phyloP scores from a whole-genome alignment of 805 yeast genomes.

The Saccharomycopsis guyanensis region DNA sequence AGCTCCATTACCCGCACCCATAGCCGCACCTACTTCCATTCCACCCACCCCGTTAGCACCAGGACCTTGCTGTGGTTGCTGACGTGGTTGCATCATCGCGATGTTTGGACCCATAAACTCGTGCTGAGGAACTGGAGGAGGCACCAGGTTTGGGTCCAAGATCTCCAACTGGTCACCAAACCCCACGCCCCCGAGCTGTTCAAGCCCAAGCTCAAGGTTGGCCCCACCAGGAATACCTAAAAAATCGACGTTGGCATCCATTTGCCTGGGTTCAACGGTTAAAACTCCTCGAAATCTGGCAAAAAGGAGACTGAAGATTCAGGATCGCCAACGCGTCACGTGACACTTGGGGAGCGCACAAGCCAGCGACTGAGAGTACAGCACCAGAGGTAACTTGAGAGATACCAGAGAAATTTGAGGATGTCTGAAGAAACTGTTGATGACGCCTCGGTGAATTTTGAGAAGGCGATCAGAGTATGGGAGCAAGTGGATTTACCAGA shows the following conservation, averaged over 20 bases:
- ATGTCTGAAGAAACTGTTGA: too few relatives aligned
- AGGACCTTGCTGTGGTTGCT: neutral
- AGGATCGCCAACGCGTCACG: too few relatives aligned
- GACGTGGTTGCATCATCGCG: conserved; percentile 1
- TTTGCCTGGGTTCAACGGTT: neutral
- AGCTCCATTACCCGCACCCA: neutral
- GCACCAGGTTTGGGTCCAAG: neutral
- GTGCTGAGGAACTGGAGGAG: neutral
- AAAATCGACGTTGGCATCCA: conserved; percentile 11
- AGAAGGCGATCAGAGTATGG: conserved; percentile 67
- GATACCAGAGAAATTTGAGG: neutral
- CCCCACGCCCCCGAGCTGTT: conserved; percentile 1
- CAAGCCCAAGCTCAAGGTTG: conserved; percentile 13
- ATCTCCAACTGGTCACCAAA: neutral
- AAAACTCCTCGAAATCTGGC: neutral
- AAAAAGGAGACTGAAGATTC: too few relatives aligned
- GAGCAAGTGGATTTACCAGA: conserved; percentile 60
- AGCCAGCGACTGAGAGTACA: neutral
- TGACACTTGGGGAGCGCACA: too few relatives aligned
- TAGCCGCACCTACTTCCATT: neutral
- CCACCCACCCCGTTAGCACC: too few relatives aligned
- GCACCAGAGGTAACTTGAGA: neutral
- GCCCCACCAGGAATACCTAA: conserved; percentile 5
- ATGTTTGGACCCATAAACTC: neutral
- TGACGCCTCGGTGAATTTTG: conserved; percentile 33